A percentile compares a stretch with the other conserved stretches of the same genome.
phyloP scores from a whole-genome alignment of 176 grass and related monocot genomes.

The Chloris gayana region DNA sequence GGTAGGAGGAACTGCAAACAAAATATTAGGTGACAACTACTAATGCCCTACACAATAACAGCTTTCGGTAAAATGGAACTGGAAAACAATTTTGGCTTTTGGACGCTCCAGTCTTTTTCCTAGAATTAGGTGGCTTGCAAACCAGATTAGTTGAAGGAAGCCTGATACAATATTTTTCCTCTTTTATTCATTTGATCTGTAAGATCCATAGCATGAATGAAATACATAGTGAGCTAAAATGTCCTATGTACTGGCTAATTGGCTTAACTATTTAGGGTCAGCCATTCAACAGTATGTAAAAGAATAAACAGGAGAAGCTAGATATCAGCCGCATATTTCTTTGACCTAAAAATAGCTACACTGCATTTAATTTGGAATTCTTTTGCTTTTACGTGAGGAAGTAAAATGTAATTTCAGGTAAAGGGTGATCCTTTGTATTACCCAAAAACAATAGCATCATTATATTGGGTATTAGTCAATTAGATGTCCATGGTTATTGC shows the following conservation, averaged over 20 bases:
- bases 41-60: too few species aligned
- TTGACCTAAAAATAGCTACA: neutral
- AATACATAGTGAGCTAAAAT: neutral
- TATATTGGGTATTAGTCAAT: too few species aligned
- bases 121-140: neutral
- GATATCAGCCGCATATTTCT: neutral
- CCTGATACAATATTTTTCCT: neutral
- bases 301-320: neutral
- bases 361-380: neutral
- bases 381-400: too few species aligned
- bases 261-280: conserved; percentile 12
- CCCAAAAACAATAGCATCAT: too few species aligned
- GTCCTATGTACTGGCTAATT: neutral
- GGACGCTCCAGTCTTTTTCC: neutral
- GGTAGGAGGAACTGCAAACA: too few species aligned
- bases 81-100: too few species aligned
- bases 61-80: too few species aligned
- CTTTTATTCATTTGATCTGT: conserved; percentile 14
- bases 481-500: too few species aligned
- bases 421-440: too few species aligned
- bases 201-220: neutral
- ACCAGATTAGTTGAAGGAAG: conserved; percentile 11
- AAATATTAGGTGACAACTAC: too few species aligned
- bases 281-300: neutral
- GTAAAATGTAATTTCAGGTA: too few species aligned